Evolutionary conservation across 2,329 filamentous ascomycete genomes (phyloP).

Genomic region (Zelopaecilomyces penicillatus): DNA sequence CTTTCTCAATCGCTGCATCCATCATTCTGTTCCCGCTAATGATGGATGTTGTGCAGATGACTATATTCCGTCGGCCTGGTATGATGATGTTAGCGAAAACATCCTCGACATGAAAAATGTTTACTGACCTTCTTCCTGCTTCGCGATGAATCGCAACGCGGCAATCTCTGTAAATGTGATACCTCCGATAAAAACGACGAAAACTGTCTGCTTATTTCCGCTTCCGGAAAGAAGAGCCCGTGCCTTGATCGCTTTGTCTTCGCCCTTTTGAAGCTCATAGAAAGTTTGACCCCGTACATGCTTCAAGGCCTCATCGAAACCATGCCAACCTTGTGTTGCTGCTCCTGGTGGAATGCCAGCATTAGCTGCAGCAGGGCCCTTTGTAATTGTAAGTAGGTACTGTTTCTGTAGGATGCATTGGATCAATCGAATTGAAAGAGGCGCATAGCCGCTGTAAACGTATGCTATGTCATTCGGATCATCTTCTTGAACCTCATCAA

Average conservation of each 20-base stretch:
- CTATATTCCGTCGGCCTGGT: conserved; percentile 66
- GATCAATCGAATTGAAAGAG: conserved; percentile 80
- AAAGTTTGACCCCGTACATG: conserved; percentile 83
- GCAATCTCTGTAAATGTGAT: conserved; percentile 96
- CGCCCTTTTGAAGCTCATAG: conserved; percentile 83
- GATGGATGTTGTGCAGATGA: conserved; percentile 89
- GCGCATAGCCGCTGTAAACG: conserved; percentile 94
- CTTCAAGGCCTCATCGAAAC: conserved; percentile 87
- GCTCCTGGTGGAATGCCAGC: conserved; percentile 34
- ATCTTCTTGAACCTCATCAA: conserved; percentile 93
- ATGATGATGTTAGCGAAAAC: conserved; percentile 9
- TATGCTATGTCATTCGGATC: conserved; percentile 95
- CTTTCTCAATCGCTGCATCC: conserved; percentile 71
- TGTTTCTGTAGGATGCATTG: conserved; percentile 91
- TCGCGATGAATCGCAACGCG: conserved; percentile 80
- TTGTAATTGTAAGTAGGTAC: conserved; percentile 63
- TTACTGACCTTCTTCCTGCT: conserved; percentile 62
- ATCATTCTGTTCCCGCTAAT: conserved; percentile 87
- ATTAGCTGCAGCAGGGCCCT: conserved; percentile 42
- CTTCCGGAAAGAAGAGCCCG: conserved; percentile 75
- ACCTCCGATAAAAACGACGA: conserved; percentile 96
- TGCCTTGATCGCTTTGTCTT: conserved; percentile 86
- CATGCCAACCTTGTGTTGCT: conserved; percentile 74
- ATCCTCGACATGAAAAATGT: conserved; percentile 3
- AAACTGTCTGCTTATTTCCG: conserved; percentile 71